Evolutionary conservation across 805 yeast genomes (phyloP).

Genomic region (Isabelozyma pseudorhagii): DNA sequence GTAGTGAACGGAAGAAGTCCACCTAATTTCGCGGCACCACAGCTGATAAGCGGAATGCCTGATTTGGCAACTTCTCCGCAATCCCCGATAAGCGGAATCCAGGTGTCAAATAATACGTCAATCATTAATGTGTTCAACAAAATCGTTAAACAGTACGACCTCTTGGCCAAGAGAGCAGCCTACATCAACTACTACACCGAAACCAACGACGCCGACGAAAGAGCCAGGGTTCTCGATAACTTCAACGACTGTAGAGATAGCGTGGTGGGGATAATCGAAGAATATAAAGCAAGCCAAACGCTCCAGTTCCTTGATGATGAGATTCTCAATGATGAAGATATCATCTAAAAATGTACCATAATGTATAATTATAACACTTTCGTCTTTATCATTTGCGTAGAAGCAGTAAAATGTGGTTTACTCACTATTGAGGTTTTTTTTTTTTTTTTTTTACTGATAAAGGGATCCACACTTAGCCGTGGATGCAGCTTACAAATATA

Average conservation of each 20-base stretch:
- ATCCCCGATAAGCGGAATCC: slow-evolving; percentile 61
- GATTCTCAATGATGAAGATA: slow-evolving; percentile 30
- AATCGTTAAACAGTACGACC: slow-evolving; percentile 74
- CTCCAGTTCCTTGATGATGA: slow-evolving; percentile 47
- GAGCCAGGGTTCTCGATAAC: slow-evolving; percentile 44
- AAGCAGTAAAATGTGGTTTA: no score
- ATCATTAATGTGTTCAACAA: slow-evolving; percentile 64
- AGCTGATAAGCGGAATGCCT: not conserved
- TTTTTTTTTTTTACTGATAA: not conserved
- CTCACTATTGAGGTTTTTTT: no score
- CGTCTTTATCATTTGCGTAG: no score
- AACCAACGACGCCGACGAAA: slow-evolving; percentile 40
- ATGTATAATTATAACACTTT: no score
- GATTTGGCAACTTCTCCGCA: not conserved
- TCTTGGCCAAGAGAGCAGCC: slow-evolving; percentile 74
- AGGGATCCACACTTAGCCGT: not conserved
- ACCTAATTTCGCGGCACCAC: slow-evolving; percentile 36
- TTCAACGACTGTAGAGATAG: slow-evolving; percentile 49
- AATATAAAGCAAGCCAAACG: slow-evolving; percentile 42
- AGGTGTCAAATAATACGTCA: slow-evolving; percentile 80
- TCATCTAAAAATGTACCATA: not conserved
- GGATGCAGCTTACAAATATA: no score
- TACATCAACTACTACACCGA: slow-evolving; percentile 74
- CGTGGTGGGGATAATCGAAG: slow-evolving; percentile 43
- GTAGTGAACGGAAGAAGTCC: slow-evolving; percentile 74